A percentile compares a stretch with the other conserved stretches of the same genome.
These are phyloP conservation scores for Phytophthora rubi DNA, from an alignment of 352 stramenopile species.

Conservation along the genomic window DNA sequence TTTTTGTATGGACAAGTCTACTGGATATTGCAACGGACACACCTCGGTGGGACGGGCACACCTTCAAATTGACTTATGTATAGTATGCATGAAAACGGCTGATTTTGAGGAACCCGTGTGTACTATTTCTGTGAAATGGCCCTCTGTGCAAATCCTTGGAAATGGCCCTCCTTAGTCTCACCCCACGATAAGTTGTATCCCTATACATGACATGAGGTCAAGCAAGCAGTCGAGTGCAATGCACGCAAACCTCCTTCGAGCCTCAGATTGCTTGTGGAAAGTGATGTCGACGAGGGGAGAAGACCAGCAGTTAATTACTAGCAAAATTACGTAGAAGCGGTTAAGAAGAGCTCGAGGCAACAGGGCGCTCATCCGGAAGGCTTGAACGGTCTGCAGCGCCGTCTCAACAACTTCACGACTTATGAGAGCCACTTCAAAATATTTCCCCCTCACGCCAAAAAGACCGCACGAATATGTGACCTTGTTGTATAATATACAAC, in stretches of 20 bases:
- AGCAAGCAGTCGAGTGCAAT: conserved; percentile 17
- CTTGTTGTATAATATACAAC: background rate
- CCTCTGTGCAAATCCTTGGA: no score
- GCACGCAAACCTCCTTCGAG: background rate
- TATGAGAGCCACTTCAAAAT: background rate
- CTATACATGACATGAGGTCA: conserved; percentile 19
- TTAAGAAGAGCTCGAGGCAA: background rate
- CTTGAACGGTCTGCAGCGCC: background rate
- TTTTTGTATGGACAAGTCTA: no score
- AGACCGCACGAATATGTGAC: background rate
- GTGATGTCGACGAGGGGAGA: background rate
- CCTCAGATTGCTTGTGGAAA: background rate
- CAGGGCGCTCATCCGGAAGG: background rate
- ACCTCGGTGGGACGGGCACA: no score
- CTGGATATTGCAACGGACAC: no score
- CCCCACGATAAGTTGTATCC: conserved; percentile 7
- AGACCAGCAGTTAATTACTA: conserved; percentile 1
- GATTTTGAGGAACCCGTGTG: no score
- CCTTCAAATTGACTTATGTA: no score
- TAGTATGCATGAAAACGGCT: no score
- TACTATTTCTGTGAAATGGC: no score
- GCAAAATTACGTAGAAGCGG: background rate
- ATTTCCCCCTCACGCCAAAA: background rate
- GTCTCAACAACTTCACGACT: background rate
- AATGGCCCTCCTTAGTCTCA: no score